phyloP scores from a whole-genome alignment of 2,329 filamentous ascomycete species.

The Emergomyces pasteurianus region DNA sequence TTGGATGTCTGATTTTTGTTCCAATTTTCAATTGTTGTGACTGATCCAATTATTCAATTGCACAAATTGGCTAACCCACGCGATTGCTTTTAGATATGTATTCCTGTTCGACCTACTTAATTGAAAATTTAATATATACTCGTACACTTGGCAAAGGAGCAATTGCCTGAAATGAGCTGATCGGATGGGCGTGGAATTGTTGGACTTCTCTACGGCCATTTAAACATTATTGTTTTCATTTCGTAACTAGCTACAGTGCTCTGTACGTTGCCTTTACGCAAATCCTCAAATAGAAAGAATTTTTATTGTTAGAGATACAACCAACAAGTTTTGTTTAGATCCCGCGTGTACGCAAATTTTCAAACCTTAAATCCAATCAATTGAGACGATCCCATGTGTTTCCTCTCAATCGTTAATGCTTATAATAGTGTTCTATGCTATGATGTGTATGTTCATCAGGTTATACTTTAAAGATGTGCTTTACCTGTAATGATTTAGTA shows the following conservation, averaged over 20 bases:
- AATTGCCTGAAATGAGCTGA: neutral
- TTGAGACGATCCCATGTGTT: neutral
- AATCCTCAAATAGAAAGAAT: neutral
- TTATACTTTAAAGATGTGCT: neutral
- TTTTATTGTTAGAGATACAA: neutral
- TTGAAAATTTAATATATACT: neutral
- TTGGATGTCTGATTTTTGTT: conserved; percentile 40
- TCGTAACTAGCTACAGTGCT: neutral
- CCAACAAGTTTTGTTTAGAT: neutral
- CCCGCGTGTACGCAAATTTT: neutral
- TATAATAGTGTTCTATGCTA: too few species aligned
- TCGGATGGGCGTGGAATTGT: neutral
- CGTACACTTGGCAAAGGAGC: neutral
- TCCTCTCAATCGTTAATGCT: too few species aligned
- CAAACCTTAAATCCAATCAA: neutral
- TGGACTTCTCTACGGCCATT: neutral
- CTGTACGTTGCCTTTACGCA: too few species aligned
- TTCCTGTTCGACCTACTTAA: neutral
- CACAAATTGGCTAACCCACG: neutral
- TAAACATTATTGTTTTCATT: neutral
- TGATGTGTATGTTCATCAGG: too few species aligned
- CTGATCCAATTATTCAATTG: neutral
- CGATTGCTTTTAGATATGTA: neutral
- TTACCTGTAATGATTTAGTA: neutral
- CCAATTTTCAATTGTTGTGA: neutral